A percentile compares a stretch with the other conserved stretches of the same genome.
Evolutionary conservation across 2,329 filamentous ascomycete genomes (phyloP).

Genomic region (Stachybotrys chlorohalonatus): DNA sequence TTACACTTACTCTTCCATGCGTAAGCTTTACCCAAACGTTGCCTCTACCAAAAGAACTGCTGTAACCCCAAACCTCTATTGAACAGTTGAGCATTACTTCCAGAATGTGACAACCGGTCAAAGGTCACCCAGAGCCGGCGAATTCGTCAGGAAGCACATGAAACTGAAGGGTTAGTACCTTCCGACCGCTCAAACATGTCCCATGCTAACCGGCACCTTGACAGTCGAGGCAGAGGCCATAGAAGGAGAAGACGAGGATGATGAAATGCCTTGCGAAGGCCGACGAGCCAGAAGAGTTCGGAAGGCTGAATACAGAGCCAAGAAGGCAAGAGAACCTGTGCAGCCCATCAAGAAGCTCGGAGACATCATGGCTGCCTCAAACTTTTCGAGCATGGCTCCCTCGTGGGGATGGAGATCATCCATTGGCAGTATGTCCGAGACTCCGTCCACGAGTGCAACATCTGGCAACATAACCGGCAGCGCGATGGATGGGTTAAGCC

Average conservation of each 20-base stretch:
- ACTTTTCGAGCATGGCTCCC: neutral
- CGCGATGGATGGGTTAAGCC: neutral
- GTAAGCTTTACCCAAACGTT: neutral
- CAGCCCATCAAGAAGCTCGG: neutral
- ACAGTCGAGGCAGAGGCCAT: neutral
- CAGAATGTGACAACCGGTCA: conserved; percentile 29
- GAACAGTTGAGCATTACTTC: conserved; percentile 34
- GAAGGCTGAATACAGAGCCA: neutral
- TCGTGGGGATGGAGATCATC: neutral
- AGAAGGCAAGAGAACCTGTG: neutral
- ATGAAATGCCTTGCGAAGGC: neutral
- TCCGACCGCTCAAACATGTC: neutral
- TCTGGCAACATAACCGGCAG: neutral
- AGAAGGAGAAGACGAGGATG: neutral
- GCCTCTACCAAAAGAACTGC: conserved; percentile 18
- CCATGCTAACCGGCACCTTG: neutral
- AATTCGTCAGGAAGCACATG: conserved; percentile 24
- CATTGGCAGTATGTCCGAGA: neutral
- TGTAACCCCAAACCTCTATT: conserved; percentile 10
- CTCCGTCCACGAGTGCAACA: neutral
- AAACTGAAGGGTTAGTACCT: conserved; percentile 11
- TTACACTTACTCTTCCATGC: conserved; percentile 20
- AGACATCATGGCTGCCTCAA: neutral
- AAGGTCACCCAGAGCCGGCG: conserved; percentile 24
- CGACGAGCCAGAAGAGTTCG: no score